Evolutionary conservation across 2,329 filamentous ascomycete genomes (phyloP), one percentile per base, ranked within the genome.

Genomic region (Lachnellula occidentalis): DNA sequence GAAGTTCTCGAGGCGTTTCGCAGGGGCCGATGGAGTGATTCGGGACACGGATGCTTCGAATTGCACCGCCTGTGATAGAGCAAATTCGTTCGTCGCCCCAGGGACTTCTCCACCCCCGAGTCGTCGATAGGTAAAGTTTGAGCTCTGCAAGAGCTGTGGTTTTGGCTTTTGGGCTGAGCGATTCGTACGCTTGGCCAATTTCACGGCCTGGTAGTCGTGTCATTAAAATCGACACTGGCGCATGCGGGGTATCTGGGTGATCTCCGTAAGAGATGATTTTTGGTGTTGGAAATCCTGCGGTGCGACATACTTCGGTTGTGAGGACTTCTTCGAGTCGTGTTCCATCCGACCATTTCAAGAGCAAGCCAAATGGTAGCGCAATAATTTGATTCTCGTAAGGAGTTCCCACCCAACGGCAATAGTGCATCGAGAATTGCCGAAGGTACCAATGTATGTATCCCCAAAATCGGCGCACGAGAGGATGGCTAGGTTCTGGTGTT

Each of bases 211-310:
- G 71, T 48, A 73, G 54, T 24, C 71, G 66, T n/a, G 71, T 74
- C 71, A 76, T 74, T 22, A 73, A 50, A 39, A 72, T 72, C n/a
- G 71, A 72, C 48, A 72, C 53, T 12, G 48, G 57, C 19, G 63
- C 49, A 27, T 68, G 60, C 55, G 59, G 63, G 17, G 56, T 64
- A 54, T 68, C 57, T 31, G 66, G 62, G 48, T 73, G 68, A 45
- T 71, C 68, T 5, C 70, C 67, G 37, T 62, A 71, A 51, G 55
- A 61, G 21, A 73, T 22, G 3, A 72, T 66, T 56, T 59, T 71
- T 0, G 69, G 68, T 22, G 66, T 65, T 34, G 70, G 69, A 17
- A 73, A 67, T 19, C 69, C 68, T 31, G 70, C 71, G 34, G 65
- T 57, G 41, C 55, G 41, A 15, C 66, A 68, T 55, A 72, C 67